These are phyloP conservation scores for Pseudocercospora musae DNA, from an alignment of 2,329 filamentous ascomycete species.

Conservation along the genomic window DNA sequence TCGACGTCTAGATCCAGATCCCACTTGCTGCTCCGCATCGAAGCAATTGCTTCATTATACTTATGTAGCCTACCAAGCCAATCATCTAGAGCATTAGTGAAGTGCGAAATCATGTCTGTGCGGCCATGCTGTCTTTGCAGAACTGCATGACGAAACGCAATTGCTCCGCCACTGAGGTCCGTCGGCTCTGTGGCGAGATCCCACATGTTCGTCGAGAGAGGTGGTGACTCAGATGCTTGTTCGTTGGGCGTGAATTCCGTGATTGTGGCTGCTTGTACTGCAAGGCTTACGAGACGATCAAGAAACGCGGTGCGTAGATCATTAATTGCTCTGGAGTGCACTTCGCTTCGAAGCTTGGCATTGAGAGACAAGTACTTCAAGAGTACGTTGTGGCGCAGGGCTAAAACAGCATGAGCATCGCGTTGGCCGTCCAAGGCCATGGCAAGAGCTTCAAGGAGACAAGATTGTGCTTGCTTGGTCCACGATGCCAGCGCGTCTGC, in stretches of 20 bases:
- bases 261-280: constrained; percentile 15
- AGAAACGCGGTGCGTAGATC: constrained; percentile 26
- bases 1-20: constrained; percentile 69
- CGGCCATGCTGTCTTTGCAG: constrained; percentile 69
- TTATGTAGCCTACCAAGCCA: constrained; percentile 75
- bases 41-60: constrained; percentile 60
- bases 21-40: constrained; percentile 67
- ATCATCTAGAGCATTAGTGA: constrained; percentile 64
- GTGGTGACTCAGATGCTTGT: background rate
- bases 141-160: constrained; percentile 66
- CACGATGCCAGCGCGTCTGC: constrained; percentile 57
- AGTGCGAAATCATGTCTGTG: constrained; percentile 44
- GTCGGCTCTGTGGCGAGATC: constrained; percentile 25
- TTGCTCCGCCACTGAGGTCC: constrained; percentile 29
- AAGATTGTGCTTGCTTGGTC: constrained; percentile 57
- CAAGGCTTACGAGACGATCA: constrained; percentile 21
- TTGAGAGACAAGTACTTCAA: constrained; percentile 28
- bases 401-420: constrained; percentile 24
- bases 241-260: constrained; percentile 3
- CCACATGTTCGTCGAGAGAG: constrained; percentile 22
- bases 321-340: constrained; percentile 17
- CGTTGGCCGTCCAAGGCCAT: constrained; percentile 18
- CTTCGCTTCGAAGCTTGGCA: constrained; percentile 18
- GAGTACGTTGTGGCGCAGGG: constrained; percentile 27
- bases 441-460: constrained; percentile 23